phyloP scores from a whole-genome alignment of 306 rosid genomes.

The Casuarina glauca region DNA sequence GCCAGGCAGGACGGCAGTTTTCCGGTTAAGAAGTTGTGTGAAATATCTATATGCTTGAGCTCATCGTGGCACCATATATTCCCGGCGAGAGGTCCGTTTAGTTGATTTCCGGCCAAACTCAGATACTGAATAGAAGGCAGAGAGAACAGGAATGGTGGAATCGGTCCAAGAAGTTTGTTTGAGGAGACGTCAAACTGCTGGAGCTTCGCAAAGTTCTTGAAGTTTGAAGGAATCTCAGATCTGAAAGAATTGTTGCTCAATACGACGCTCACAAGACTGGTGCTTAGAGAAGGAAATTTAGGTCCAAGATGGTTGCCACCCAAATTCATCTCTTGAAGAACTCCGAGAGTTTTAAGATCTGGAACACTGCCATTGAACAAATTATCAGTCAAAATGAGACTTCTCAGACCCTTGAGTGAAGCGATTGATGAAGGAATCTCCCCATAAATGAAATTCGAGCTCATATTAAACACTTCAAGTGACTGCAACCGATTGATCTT shows the following conservation, averaged over 20 bases:
- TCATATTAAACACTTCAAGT: slow-evolving; percentile 61
- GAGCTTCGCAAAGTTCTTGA: slow-evolving; percentile 46
- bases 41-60: slow-evolving; percentile 65
- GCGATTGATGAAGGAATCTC: slow-evolving; percentile 53
- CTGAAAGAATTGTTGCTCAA: slow-evolving; percentile 64
- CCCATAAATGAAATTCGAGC: slow-evolving; percentile 72
- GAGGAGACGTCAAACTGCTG: slow-evolving; percentile 63
- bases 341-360: slow-evolving; percentile 45
- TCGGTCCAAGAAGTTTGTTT: slow-evolving; percentile 58
- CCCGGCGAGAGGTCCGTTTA: slow-evolving; percentile 58
- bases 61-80: slow-evolving; percentile 46
- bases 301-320: slow-evolving; percentile 63
- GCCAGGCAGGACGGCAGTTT: slow-evolving; percentile 68
- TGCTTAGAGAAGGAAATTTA: slow-evolving; percentile 51
- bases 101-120: slow-evolving; percentile 59
- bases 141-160: slow-evolving; percentile 65
- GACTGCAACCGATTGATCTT: slow-evolving; percentile 56
- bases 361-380: slow-evolving; percentile 68
- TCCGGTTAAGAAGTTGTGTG: slow-evolving; percentile 69
- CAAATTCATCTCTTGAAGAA: slow-evolving; percentile 62
- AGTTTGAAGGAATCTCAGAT: slow-evolving; percentile 50
- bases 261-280: slow-evolving; percentile 44
- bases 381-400: slow-evolving; percentile 66
- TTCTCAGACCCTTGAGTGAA: slow-evolving; percentile 45
- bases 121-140: slow-evolving; percentile 64